phyloP scores from a whole-genome alignment of 176 grass and related monocot species.

The Oryza glumipatula region DNA sequence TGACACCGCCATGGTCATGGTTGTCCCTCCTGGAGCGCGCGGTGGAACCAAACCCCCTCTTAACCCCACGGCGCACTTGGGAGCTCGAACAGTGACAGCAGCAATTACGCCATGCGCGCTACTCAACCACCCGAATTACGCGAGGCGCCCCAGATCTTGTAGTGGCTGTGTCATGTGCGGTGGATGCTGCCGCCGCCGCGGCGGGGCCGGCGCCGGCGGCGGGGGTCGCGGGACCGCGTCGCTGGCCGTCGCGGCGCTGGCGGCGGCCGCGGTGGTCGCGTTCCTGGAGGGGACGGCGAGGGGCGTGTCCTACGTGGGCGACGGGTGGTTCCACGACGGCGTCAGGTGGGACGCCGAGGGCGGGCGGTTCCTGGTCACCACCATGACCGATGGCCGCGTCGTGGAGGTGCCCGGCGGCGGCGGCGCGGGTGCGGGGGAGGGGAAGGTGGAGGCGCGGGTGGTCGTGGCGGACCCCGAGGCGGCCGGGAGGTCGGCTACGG shows the following conservation, averaged over 20 bases:
- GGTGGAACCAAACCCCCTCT: neutral
- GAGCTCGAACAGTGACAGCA: neutral
- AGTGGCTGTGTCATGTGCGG: conserved; percentile 49
- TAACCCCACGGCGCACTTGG: neutral
- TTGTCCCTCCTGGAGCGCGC: too few species aligned
- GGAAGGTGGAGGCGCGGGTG: conserved; percentile 46
- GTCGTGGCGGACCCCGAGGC: conserved; percentile 61
- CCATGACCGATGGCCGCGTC: conserved; percentile 56
- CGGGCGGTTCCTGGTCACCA: conserved; percentile 68
- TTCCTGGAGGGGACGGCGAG: conserved; percentile 66
- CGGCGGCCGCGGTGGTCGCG: conserved; percentile 55
- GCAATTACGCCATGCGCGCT: neutral
- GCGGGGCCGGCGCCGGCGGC: neutral
- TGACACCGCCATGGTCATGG: too few species aligned
- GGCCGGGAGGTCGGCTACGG: conserved; percentile 55
- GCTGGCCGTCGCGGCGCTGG: conserved; percentile 52
- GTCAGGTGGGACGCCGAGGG: conserved; percentile 77
- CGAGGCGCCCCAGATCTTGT: neutral
- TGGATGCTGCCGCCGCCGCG: conserved; percentile 40
- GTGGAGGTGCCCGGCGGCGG: conserved; percentile 44
- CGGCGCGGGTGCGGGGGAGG: conserved; percentile 38
- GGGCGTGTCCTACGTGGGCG: conserved; percentile 55
- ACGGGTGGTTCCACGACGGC: conserved; percentile 67
- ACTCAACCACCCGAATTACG: neutral
- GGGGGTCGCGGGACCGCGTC: conserved; percentile 13